Evolutionary conservation across 352 stramenopile species (phyloP).

Genomic region (Albugo laibachii): DNA sequence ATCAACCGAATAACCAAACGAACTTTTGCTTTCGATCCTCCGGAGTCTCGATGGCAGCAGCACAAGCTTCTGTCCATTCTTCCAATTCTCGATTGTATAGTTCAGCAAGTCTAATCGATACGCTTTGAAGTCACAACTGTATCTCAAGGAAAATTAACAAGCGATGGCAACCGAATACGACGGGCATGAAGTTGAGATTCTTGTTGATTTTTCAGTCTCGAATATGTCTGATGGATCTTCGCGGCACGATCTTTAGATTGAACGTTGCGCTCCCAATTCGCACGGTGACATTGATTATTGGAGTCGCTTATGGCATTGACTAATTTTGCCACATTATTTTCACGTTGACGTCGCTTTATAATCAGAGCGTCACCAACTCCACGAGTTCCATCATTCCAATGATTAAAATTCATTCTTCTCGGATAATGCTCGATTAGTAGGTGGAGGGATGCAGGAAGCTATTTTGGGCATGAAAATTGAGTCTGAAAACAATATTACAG

Average conservation of each 20-base stretch:
- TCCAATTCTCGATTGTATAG: constrained; percentile 66
- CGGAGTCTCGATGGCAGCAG: constrained; percentile 50
- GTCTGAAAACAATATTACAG: neutral
- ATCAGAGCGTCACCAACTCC: constrained; percentile 52
- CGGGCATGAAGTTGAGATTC: constrained; percentile 50
- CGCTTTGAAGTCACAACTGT: neutral
- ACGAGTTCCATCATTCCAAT: constrained; percentile 9
- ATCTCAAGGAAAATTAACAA: neutral
- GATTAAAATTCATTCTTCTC: neutral
- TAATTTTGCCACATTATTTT: constrained; percentile 38
- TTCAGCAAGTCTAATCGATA: constrained; percentile 23
- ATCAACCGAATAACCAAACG: neutral
- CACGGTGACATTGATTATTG: constrained; percentile 25
- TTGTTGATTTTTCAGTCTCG: constrained; percentile 46
- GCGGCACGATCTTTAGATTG: constrained; percentile 25
- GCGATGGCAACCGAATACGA: constrained; percentile 15
- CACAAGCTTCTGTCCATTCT: constrained; percentile 35
- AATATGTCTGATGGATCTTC: constrained; percentile 21
- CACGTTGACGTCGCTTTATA: constrained; percentile 45
- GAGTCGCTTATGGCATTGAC: constrained; percentile 27
- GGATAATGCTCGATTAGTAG: neutral
- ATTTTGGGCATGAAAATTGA: neutral
- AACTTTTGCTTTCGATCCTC: constrained; percentile 67
- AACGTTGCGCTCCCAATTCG: constrained; percentile 51
- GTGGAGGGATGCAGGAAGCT: neutral